A percentile compares a stretch with the other conserved stretches of the same genome.
Conservation (phyloP, 176 grass and related monocot genomes). For the Carex littledalei region DNA sequence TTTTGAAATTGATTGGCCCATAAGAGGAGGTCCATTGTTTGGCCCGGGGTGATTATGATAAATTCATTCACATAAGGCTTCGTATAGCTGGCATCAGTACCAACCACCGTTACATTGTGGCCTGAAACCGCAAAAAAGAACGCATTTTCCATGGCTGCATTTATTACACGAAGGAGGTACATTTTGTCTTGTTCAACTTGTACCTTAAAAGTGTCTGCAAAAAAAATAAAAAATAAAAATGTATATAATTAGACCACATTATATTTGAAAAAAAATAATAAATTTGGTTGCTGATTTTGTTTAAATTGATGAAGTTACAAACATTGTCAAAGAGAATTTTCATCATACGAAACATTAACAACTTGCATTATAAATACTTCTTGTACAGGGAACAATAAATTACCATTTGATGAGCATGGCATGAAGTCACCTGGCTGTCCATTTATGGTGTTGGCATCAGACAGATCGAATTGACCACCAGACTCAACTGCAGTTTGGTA, state of each 20-base stretch:
- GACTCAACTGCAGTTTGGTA: conserved; percentile 33
- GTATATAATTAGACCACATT: background rate
- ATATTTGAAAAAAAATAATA: background rate
- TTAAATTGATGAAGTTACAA: background rate
- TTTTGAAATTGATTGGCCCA: background rate
- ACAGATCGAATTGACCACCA: conserved; percentile 32
- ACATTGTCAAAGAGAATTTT: background rate
- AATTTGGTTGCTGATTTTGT: background rate
- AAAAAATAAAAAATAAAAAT: background rate
- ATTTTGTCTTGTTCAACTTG: conserved; percentile 36
- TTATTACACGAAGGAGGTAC: conserved; percentile 50
- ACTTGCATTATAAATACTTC: background rate
- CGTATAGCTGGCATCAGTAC: conserved; percentile 36
- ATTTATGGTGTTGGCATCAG: conserved; percentile 53
- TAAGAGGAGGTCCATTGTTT: conserved; percentile 37
- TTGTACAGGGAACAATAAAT: too few species aligned
- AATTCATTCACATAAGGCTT: conserved; percentile 32
- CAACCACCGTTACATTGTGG: conserved; percentile 74
- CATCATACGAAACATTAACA: background rate
- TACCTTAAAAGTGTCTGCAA: conserved; percentile 13
- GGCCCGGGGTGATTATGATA: conserved; percentile 32
- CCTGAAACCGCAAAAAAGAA: conserved; percentile 36
- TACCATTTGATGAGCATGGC: conserved; percentile 21
- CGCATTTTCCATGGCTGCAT: conserved; percentile 26
- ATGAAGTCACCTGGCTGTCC: conserved; percentile 31